phyloP scores from a whole-genome alignment of 1,139 yeast genomes.

The Magnusiomyces suaveolens region DNA sequence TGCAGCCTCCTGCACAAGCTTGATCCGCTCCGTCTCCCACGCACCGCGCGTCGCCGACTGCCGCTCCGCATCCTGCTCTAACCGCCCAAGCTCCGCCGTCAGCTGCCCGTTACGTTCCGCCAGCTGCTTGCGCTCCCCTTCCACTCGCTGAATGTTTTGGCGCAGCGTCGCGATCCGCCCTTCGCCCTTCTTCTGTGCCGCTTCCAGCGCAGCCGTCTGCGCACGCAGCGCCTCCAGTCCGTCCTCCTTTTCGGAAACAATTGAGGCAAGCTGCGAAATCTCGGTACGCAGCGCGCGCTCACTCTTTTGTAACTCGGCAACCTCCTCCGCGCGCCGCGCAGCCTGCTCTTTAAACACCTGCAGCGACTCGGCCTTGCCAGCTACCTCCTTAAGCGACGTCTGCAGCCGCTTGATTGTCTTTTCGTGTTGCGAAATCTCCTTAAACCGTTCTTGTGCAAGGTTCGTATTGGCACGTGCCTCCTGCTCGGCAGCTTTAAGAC shows the following conservation, averaged over 20 bases:
- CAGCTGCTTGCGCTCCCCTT: slow-evolving; percentile 22
- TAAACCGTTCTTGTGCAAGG: slow-evolving; percentile 18
- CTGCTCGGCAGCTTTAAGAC: slow-evolving; percentile 8
- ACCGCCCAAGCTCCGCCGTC: slow-evolving; percentile 24
- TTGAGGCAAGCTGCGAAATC: slow-evolving; percentile 25
- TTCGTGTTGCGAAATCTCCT: slow-evolving; percentile 17
- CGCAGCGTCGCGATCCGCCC: slow-evolving; percentile 20
- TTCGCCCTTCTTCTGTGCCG: slow-evolving; percentile 19
- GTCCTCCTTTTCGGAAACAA: slow-evolving; percentile 20
- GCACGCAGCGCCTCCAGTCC: slow-evolving; percentile 14
- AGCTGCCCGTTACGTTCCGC: slow-evolving; percentile 9
- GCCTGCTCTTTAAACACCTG: slow-evolving; percentile 13
- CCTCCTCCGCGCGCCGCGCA: slow-evolving; percentile 10
- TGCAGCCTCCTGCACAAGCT: slow-evolving; percentile 35
- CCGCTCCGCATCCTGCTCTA: slow-evolving; percentile 18
- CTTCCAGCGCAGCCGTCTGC: slow-evolving; percentile 7
- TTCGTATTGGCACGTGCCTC: slow-evolving; percentile 14
- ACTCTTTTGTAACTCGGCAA: slow-evolving; percentile 13
- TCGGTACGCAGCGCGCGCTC: slow-evolving; percentile 24
- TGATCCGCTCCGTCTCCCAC: slow-evolving; percentile 25
- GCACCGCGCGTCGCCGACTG: slow-evolving; percentile 1
- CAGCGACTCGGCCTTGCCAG: slow-evolving; percentile 9
- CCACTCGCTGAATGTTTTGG: slow-evolving; percentile 24
- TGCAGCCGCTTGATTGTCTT: slow-evolving; percentile 14
- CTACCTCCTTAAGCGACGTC: slow-evolving; percentile 7